Conservation (phyloP, 2,329 filamentous ascomycete genomes). For the Fusarium redolens region DNA sequence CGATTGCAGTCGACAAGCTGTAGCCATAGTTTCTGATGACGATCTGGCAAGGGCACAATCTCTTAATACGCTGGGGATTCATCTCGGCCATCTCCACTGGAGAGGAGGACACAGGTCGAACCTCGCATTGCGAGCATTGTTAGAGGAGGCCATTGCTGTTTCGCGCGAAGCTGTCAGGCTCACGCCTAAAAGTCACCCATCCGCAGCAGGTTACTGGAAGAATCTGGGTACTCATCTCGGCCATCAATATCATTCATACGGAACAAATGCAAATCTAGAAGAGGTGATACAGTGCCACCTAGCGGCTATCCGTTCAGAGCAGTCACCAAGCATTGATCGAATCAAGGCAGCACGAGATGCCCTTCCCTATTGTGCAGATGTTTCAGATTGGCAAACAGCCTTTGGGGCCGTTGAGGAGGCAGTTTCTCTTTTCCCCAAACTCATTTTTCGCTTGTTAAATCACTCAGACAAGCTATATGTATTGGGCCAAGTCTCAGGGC, state of each 20-base stretch:
- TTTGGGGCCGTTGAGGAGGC: not conserved
- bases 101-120: not conserved
- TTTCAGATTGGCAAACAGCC: not conserved
- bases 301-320: not conserved
- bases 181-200: not conserved
- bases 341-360: not conserved
- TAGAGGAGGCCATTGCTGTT: not conserved
- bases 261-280: not conserved
- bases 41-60: not conserved
- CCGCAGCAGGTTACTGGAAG: not conserved
- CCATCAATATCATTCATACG: not conserved
- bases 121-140: not conserved
- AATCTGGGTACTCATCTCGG: not conserved
- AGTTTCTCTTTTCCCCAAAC: not conserved
- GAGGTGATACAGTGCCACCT: not conserved
- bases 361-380: not conserved
- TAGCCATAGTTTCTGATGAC: not conserved
- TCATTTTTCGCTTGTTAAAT: not conserved
- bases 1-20: not conserved
- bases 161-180: not conserved
- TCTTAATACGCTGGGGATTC: not conserved
- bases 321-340: not conserved
- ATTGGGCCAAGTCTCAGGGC: not conserved
- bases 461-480: not conserved
- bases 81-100: not conserved